Percentiles rank a stretch among this genome's conserved stretches.
These are phyloP conservation scores for Aspergillus fructus DNA, from an alignment of 2,329 filamentous ascomycete species.

Conservation along the genomic window DNA sequence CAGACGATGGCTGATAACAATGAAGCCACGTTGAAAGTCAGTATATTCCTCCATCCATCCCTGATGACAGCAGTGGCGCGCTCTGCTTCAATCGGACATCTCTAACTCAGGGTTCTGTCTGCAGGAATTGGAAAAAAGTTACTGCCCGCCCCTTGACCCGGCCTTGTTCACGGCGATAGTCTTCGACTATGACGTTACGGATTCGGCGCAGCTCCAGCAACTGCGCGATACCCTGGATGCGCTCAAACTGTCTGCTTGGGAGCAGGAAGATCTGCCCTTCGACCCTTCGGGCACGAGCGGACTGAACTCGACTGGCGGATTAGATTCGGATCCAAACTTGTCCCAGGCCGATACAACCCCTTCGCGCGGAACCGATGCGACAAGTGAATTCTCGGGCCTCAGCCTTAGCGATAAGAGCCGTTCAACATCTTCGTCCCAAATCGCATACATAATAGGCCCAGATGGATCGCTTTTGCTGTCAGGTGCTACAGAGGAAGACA, in stretches of 20 bases:
- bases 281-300: slow-evolving; percentile 72
- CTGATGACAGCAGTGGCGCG: not conserved
- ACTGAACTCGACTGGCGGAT: slow-evolving; percentile 25
- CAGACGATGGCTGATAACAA: slow-evolving; percentile 25
- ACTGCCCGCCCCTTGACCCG: slow-evolving; percentile 73
- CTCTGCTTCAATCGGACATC: not conserved
- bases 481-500: slow-evolving; percentile 52
- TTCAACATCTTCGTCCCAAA: slow-evolving; percentile 17
- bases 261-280: slow-evolving; percentile 65
- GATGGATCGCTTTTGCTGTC: slow-evolving; percentile 29
- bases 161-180: slow-evolving; percentile 74
- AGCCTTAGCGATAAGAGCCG: slow-evolving; percentile 28
- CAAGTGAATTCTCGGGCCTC: slow-evolving; percentile 45
- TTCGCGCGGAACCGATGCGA: slow-evolving; percentile 52
- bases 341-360: slow-evolving; percentile 33
- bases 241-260: slow-evolving; percentile 69
- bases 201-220: slow-evolving; percentile 51
- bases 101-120: not conserved
- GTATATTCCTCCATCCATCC: slow-evolving; percentile 2
- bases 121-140: slow-evolving; percentile 61
- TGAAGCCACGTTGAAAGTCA: slow-evolving; percentile 15
- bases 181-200: slow-evolving; percentile 67
- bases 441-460: slow-evolving; percentile 27
- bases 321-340: slow-evolving; percentile 27
- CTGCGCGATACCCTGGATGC: slow-evolving; percentile 63